Conservation (phyloP, 257 asterid species). For the Solanum clarkiae region DNA sequence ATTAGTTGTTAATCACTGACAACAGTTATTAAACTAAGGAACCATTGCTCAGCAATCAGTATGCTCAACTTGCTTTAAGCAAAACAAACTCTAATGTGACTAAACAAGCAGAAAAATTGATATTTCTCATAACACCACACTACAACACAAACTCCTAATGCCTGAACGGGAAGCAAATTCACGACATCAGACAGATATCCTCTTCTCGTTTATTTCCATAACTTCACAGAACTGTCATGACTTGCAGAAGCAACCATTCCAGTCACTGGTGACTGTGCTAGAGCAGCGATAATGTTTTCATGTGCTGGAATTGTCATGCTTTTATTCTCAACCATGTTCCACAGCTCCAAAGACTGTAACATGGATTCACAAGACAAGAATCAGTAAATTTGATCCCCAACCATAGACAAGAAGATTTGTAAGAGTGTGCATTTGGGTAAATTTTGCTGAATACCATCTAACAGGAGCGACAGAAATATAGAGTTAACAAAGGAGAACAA, state of each 20-base stretch:
- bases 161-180: neutral
- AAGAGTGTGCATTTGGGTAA: neutral
- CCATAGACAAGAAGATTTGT: neutral
- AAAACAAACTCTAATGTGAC: neutral
- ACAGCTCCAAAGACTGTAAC: constrained; percentile 74
- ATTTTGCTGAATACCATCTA: neutral
- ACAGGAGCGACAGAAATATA: neutral
- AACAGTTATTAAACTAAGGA: neutral
- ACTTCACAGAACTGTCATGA: constrained; percentile 86
- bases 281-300: constrained; percentile 61
- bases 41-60: neutral
- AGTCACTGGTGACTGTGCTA: constrained; percentile 74
- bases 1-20: neutral
- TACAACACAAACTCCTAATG: neutral
- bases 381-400: neutral
- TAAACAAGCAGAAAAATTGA: neutral
- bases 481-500: neutral
- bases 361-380: neutral
- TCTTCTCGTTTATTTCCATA: constrained; percentile 54
- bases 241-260: constrained; percentile 98
- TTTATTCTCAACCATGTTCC: constrained; percentile 90
- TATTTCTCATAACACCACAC: neutral
- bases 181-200: neutral
- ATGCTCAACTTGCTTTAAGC: neutral
- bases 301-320: constrained; percentile 87